Evolutionary conservation across 108 stramenopile species (phyloP).

Genomic region (Nitzschia sp.): DNA sequence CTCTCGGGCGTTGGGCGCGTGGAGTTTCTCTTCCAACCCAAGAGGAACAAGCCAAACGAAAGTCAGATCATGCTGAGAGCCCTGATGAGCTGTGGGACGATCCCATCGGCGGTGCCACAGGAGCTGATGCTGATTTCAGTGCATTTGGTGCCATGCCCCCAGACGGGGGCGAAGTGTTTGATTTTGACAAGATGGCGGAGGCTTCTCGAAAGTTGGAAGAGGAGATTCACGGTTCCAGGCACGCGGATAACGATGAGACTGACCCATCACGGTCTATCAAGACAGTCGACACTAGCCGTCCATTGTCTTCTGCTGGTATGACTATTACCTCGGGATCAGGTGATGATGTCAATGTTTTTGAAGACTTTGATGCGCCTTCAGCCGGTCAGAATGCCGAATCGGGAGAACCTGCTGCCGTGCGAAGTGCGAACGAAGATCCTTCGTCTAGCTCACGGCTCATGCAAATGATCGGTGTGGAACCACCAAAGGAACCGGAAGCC

Average conservation of each 20-base stretch:
- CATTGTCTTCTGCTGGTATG: constrained; percentile 75
- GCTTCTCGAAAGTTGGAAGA: constrained; percentile 64
- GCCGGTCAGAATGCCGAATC: constrained; percentile 11
- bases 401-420: constrained; percentile 47
- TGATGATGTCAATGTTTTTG: constrained; percentile 84
- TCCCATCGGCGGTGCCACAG: constrained; percentile 51
- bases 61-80: constrained; percentile 53
- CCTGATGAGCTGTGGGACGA: constrained; percentile 89
- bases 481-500: constrained; percentile 23
- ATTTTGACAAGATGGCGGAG: constrained; percentile 77
- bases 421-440: constrained; percentile 53
- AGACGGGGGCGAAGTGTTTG: constrained; percentile 52
- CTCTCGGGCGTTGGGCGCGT: constrained; percentile 68
- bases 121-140: constrained; percentile 78
- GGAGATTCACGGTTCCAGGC: constrained; percentile 59
- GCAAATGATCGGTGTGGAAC: constrained; percentile 85
- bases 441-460: constrained; percentile 77
- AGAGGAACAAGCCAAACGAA: constrained; percentile 32
- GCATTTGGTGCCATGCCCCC: constrained; percentile 75
- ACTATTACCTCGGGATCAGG: constrained; percentile 79
- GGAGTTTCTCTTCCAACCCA: constrained; percentile 72
- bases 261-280: constrained; percentile 12
- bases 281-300: constrained; percentile 65
- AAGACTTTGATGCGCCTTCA: constrained; percentile 71
- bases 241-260: constrained; percentile 12